Evolutionary conservation across 345 rosid species (phyloP).

Genomic region (Durio zibethinus): DNA sequence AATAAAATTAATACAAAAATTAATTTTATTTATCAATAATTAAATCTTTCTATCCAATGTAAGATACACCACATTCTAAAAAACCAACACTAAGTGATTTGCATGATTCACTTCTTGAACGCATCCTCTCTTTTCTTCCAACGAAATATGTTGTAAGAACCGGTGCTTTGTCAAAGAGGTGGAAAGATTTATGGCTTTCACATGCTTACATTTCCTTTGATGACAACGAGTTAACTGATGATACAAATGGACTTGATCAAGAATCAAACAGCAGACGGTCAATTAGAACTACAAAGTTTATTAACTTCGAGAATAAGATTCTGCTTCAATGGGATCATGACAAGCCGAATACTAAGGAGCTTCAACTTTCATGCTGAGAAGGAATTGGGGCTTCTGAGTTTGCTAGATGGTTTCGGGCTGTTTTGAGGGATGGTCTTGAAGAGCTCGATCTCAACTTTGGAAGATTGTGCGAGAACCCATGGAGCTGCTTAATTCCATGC

Average conservation of each 20-base stretch:
- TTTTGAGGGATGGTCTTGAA: background rate
- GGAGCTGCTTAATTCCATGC: background rate
- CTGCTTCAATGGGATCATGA: background rate
- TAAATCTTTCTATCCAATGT: too few relatives aligned
- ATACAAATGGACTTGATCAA: too few relatives aligned
- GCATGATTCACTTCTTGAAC: conserved; percentile 11
- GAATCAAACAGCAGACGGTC: too few relatives aligned
- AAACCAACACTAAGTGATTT: too few relatives aligned
- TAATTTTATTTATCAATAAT: too few relatives aligned
- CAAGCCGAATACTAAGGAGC: background rate
- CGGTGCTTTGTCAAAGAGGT: conserved; percentile 9
- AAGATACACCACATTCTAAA: too few relatives aligned
- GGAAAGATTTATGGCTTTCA: conserved; percentile 3
- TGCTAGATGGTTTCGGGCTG: background rate
- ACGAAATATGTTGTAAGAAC: background rate
- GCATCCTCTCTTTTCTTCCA: conserved; percentile 11
- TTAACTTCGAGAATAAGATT: background rate
- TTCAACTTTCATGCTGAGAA: background rate
- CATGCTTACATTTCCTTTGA: background rate
- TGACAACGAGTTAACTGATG: background rate
- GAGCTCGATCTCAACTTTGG: background rate
- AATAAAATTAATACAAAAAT: too few relatives aligned
- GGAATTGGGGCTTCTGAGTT: background rate
- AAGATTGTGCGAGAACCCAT: background rate
- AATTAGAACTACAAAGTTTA: background rate